Evolutionary conservation across 2,329 filamentous ascomycete genomes (phyloP).

Genomic region (Colletotrichum brevisporum): DNA sequence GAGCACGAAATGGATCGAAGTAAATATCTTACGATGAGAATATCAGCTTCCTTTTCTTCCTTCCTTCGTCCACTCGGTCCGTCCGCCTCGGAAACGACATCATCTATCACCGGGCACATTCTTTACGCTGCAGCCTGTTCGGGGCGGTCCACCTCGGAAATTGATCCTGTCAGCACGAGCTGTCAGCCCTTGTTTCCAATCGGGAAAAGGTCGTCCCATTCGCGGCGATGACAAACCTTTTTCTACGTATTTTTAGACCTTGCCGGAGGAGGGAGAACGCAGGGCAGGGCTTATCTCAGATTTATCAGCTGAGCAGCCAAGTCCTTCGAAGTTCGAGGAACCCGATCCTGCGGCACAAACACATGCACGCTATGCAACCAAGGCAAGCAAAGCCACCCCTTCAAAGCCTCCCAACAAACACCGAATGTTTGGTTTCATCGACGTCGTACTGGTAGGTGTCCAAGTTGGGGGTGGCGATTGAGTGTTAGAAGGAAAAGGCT

Average conservation of each 20-base stretch:
- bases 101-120: not conserved
- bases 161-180: constrained; percentile 28
- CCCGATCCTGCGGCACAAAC: constrained; percentile 15
- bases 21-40: too few relatives aligned
- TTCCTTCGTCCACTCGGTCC: not conserved
- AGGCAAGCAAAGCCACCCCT: not conserved
- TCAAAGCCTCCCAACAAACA: not conserved
- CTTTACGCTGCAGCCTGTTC: not conserved
- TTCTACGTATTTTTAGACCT: constrained; percentile 31
- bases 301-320: constrained; percentile 28
- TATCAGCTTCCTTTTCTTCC: too few relatives aligned
- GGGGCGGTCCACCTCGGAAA: not conserved
- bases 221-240: constrained; percentile 23
- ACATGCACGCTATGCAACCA: constrained; percentile 8
- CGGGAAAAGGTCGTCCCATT: constrained; percentile 2
- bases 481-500: not conserved
- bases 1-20: too few relatives aligned
- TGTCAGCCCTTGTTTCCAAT: constrained; percentile 17
- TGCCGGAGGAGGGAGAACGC: not conserved
- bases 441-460: too few relatives aligned
- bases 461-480: too few relatives aligned
- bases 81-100: not conserved
- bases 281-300: constrained; percentile 28
- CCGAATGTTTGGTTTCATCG: not conserved
- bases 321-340: constrained; percentile 9